Percentiles rank a stretch among this genome's conserved stretches.
Evolutionary conservation across 495 filamentous ascomycete species (phyloP).

Genomic region (Xylaria bambusicola): DNA sequence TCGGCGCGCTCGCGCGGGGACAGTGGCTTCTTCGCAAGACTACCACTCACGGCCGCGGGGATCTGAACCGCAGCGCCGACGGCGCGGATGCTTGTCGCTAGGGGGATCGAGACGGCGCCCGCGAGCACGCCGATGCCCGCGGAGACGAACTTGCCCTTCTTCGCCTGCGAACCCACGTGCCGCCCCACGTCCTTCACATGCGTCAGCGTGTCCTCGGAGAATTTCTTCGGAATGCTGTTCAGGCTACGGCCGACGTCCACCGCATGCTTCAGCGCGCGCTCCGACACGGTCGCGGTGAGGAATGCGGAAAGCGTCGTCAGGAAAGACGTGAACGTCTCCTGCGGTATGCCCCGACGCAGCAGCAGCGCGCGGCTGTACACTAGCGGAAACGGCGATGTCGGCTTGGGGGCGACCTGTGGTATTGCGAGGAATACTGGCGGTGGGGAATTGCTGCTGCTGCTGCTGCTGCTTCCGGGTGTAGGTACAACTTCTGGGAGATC

Average conservation of each 20-base stretch:
- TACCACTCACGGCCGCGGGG: constrained; percentile 13
- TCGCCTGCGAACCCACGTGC: constrained; percentile 17
- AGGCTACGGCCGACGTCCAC: constrained; percentile 23
- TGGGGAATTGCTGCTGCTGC: not conserved
- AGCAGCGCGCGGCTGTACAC: constrained; percentile 21
- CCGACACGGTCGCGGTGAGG: constrained; percentile 25
- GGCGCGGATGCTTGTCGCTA: too few species aligned
- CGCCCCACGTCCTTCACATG: constrained; percentile 22
- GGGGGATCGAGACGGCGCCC: constrained; percentile 25
- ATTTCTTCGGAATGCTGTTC: constrained; percentile 18
- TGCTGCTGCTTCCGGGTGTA: not conserved
- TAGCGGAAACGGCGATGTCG: constrained; percentile 24
- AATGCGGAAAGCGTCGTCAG: constrained; percentile 30
- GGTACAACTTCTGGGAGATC: not conserved
- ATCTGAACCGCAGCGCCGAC: too few species aligned
- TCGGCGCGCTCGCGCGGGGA: constrained; percentile 29
- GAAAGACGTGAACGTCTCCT: constrained; percentile 27
- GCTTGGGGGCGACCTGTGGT: constrained; percentile 23
- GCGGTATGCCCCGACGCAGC: constrained; percentile 25
- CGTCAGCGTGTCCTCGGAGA: constrained; percentile 22
- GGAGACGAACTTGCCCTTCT: not conserved
- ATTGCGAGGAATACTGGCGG: constrained; percentile 24
- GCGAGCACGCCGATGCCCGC: constrained; percentile 16
- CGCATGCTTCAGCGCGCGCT: constrained; percentile 28
- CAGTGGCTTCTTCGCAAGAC: constrained; percentile 24